phyloP scores from a whole-genome alignment of 371 early-diverging fungal genomes.

The Saksenaea vasiformis region DNA sequence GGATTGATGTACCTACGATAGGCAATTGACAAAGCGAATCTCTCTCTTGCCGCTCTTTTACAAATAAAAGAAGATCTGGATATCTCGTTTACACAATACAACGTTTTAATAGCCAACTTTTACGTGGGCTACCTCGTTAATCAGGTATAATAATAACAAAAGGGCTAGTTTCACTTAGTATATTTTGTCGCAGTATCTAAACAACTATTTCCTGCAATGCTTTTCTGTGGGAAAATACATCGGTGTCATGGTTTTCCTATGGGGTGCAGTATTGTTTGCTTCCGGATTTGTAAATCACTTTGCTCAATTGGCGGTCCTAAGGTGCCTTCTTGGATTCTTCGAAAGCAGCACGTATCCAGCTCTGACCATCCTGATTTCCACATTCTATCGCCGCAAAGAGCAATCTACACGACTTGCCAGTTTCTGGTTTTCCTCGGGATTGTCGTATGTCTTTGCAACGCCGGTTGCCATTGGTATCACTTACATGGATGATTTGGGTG shows the following conservation, averaged over 20 bases:
- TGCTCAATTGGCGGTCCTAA: conserved; percentile 35
- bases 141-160: conserved; percentile 26
- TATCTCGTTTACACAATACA: conserved; percentile 29
- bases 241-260: conserved; percentile 30
- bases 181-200: conserved; percentile 29
- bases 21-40: conserved; percentile 45
- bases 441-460: conserved; percentile 47
- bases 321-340: conserved; percentile 37
- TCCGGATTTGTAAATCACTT: conserved; percentile 28
- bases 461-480: conserved; percentile 34
- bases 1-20: conserved; percentile 1
- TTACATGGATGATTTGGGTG: conserved; percentile 18
- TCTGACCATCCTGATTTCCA: not conserved
- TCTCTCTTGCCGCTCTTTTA: conserved; percentile 34
- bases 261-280: conserved; percentile 33
- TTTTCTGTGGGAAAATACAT: conserved; percentile 33
- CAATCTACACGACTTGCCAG: conserved; percentile 13
- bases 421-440: not conserved
- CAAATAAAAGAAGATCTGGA: conserved; percentile 30
- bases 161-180: not conserved
- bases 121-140: conserved; percentile 39
- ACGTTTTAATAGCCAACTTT: conserved; percentile 34
- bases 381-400: conserved; percentile 6
- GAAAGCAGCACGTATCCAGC: conserved; percentile 26
- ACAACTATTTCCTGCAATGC: conserved; percentile 40